phyloP scores from a whole-genome alignment of 192 early-diverging fungal genomes.

The Chytriomyces sp. region DNA sequence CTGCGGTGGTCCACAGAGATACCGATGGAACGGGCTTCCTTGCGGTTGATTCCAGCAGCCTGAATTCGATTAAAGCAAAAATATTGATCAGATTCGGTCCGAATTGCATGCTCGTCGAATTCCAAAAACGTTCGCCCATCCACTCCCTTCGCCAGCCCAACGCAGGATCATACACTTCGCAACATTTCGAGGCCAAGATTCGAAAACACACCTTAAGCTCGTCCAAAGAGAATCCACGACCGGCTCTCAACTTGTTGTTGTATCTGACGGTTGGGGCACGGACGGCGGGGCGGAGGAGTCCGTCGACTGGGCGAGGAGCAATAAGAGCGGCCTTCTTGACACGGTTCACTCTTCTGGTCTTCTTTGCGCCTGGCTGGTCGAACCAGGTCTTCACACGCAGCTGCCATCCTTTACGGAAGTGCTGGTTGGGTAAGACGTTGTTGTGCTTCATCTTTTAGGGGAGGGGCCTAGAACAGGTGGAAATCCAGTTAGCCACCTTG shows the following conservation, averaged over 20 bases:
- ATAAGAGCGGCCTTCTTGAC: slow-evolving; percentile 94
- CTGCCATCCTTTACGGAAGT: slow-evolving; percentile 99
- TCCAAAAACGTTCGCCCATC: neutral
- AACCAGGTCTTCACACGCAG: slow-evolving; percentile 97
- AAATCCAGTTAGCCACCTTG: too few species aligned
- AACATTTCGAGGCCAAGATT: too few species aligned
- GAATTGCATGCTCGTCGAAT: neutral
- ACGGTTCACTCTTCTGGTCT: slow-evolving; percentile 82
- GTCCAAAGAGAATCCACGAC: slow-evolving; percentile 97
- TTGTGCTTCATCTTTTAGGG: slow-evolving; percentile 80
- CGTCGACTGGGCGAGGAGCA: slow-evolving; percentile 95
- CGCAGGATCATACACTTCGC: too few species aligned
- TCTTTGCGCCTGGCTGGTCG: slow-evolving; percentile 95
- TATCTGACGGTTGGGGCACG: slow-evolving; percentile 96
- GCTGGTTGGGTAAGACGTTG: slow-evolving; percentile 90
- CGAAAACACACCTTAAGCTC: slow-evolving; percentile 84
- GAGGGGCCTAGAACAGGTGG: too few species aligned
- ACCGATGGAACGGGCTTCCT: slow-evolving; percentile 93
- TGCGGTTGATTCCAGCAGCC: slow-evolving; percentile 90
- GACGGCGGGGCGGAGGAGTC: slow-evolving; percentile 93
- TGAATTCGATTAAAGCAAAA: slow-evolving; percentile 37
- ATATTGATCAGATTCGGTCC: neutral
- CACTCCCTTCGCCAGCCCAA: too few species aligned
- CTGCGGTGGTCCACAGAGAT: slow-evolving; percentile 97
- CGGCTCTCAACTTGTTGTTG: slow-evolving; percentile 95